Evolutionary conservation across 805 yeast genomes (phyloP), one percentile per base, ranked within the genome.

Genomic region (Starmerella stellata): DNA sequence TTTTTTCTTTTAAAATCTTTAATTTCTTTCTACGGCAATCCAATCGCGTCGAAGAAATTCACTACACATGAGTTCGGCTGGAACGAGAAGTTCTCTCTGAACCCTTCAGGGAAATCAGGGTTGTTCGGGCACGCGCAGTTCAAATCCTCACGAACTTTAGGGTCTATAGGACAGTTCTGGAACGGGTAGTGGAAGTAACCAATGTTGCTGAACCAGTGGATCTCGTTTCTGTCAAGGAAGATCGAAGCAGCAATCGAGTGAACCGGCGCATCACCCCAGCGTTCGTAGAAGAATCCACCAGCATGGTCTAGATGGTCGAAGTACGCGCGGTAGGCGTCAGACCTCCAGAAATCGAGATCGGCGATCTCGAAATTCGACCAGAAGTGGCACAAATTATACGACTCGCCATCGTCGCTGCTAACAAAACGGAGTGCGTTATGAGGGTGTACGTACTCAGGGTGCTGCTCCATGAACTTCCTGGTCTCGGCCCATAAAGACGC

Each of bases 201-300:
- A 25, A 79, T 64, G 44, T 79, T 76, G 42, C 72, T 77, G 55
- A 83, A 83, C 66, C 77, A 73, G 53, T 82, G 93, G 36, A 82
- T 61, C 52, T 75, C 64, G 44, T 70, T 73, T 55, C 69, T 72
- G 39, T 78, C 72, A 57, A 80, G 55, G 62, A 82, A 78, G 47
- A 82, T 62, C 4, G 90, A 63, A 17, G 80, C 93, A 24, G 90
- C 94, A 21, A 93, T 66, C 1, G 90, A 69, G 57, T 79, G 90
- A n/a, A 80, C 69, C 2, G 93, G 93, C 0, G 93, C 93, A 59
- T 81, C 94, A 50, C 93, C 93, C 94, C 93, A 80, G 60, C 93
- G 69, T 64, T 83, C 94, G 58, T 81, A 82, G 63, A 78, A 82
- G 62, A 82, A 82, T n/a, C 93, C 93, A 56, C 94, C 93, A 14